Conservation (phyloP, 768 basidiomycete genomes). For the Podaxis sp. region DNA sequence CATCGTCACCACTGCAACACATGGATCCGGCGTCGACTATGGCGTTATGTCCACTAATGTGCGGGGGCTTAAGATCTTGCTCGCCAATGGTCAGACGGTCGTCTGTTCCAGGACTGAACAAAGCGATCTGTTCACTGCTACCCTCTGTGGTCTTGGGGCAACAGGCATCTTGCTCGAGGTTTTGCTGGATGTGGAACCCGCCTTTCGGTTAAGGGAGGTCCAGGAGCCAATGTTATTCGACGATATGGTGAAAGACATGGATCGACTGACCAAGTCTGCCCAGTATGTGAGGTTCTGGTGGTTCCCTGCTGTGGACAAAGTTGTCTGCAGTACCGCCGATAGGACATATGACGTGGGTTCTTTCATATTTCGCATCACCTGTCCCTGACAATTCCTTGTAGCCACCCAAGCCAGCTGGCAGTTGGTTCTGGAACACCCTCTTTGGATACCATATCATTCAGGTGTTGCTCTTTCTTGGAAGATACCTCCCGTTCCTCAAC, state of each 20-base stretch:
- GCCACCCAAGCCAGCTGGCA: conserved; percentile 51
- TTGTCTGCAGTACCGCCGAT: conserved; percentile 73
- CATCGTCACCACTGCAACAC: conserved; percentile 90
- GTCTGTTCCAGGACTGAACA: conserved; percentile 63
- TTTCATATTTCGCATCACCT: conserved; percentile 12
- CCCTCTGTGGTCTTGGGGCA: conserved; percentile 86
- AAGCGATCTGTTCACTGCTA: conserved; percentile 82
- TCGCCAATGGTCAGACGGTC: conserved; percentile 73
- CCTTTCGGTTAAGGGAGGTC: conserved; percentile 77
- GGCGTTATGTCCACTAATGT: conserved; percentile 84
- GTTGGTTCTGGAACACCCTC: conserved; percentile 70
- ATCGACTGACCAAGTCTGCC: conserved; percentile 56
- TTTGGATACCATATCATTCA: conserved; percentile 83
- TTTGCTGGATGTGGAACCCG: conserved; percentile 74
- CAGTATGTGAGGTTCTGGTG: conserved; percentile 96
- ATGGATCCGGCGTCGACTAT: conserved; percentile 83
- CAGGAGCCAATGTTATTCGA: conserved; percentile 65
- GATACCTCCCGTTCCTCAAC: conserved; percentile 64
- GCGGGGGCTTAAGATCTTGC: conserved; percentile 68
- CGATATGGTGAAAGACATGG: conserved; percentile 56
- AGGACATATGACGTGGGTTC: conserved; percentile 70
- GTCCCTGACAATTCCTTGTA: conserved; percentile 25
- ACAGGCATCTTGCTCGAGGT: conserved; percentile 87
- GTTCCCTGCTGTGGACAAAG: conserved; percentile 77
- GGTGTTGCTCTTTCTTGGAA: conserved; percentile 75